Evolutionary conservation across 108 stramenopile species (phyloP), one percentile per base, ranked within the genome.

Genomic region (Pinguiococcus pyrenoidosus): DNA sequence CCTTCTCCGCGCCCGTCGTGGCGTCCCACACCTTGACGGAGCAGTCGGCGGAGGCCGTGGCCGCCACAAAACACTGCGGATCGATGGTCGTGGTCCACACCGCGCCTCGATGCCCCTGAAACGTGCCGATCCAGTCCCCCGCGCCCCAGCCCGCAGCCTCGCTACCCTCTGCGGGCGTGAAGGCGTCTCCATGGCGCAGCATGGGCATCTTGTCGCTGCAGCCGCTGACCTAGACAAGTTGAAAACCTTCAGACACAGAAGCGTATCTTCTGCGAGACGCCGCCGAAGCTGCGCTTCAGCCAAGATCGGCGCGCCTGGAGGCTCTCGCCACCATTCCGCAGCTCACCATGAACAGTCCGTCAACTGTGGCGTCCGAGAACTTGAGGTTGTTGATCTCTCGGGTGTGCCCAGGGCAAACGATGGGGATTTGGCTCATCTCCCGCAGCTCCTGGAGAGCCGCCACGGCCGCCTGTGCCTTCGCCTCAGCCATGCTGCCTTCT

Each of bases 61-160:
- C 85, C 7, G 81, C 85, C n/a, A 97, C 60, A 24, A 58, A 66
- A 12, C 75, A 85, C 29, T 71, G 37, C 7, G 75, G 59, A 56
- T 96, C 89, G 32, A 96, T 58, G 42, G 76, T 80, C 32, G 84
- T 85, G n/a, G 67, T 68, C 94, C 93, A 99, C 0, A 99, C 97
- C n/a, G 97, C 97, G 24, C 97, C 98, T 68, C 96, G 95, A 74
- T 99, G 98, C 12, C 98, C 98, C 20, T 57, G 54, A 43, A 87
- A 96, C 0, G 89, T 94, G 16, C 98, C 98, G 23, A 99, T 93
- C 98, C 98, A 99, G 69, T 99, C 87, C 5, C 98, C 98, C n/a
- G n/a, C n/a, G n/a, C n/a, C n/a, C n/a, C n/a, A n/a, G n/a, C n/a
- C n/a, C n/a, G n/a, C n/a, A n/a, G n/a, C n/a, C n/a, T n/a, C n/a